A percentile compares a stretch with the other conserved stretches of the same genome.
These are phyloP conservation scores for Auriculariales sp. DNA, from an alignment of 768 basidiomycete genomes.

Conservation along the genomic window DNA sequence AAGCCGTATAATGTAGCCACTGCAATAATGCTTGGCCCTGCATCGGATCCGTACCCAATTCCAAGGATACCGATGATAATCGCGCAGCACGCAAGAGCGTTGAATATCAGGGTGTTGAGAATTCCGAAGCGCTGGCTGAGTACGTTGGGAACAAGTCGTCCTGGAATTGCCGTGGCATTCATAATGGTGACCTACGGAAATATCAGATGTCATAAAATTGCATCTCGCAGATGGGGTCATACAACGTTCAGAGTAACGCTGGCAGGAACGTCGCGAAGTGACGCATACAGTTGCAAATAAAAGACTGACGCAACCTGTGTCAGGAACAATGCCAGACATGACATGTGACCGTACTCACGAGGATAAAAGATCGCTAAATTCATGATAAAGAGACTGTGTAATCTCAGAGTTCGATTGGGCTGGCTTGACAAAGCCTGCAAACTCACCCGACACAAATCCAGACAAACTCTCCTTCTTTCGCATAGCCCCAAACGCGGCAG, in stretches of 20 bases:
- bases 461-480: not conserved
- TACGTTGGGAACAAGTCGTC: conserved; percentile 32
- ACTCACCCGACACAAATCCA: not conserved
- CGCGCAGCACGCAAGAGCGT: not conserved
- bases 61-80: conserved; percentile 18
- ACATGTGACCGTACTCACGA: not conserved
- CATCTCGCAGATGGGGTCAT: not conserved
- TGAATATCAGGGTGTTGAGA: conserved; percentile 22
- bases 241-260: conserved; percentile 44
- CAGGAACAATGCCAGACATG: too few species aligned
- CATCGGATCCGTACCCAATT: conserved; percentile 17
- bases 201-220: not conserved
- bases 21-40: conserved; percentile 23
- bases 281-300: conserved; percentile 40
- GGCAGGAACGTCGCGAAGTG: conserved; percentile 28
- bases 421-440: not conserved
- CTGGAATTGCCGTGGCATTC: conserved; percentile 35
- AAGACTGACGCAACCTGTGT: conserved; percentile 42
- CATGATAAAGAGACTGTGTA: not conserved
- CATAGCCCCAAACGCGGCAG: not conserved
- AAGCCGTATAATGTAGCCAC: conserved; percentile 27
- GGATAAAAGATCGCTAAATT: not conserved
- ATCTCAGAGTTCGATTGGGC: too few species aligned
- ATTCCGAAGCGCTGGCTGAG: conserved; percentile 28
- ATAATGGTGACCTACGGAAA: conserved; percentile 30